These are phyloP conservation scores for Carex parvula DNA, from an alignment of 176 grass and related monocot species.

Conservation along the genomic window DNA sequence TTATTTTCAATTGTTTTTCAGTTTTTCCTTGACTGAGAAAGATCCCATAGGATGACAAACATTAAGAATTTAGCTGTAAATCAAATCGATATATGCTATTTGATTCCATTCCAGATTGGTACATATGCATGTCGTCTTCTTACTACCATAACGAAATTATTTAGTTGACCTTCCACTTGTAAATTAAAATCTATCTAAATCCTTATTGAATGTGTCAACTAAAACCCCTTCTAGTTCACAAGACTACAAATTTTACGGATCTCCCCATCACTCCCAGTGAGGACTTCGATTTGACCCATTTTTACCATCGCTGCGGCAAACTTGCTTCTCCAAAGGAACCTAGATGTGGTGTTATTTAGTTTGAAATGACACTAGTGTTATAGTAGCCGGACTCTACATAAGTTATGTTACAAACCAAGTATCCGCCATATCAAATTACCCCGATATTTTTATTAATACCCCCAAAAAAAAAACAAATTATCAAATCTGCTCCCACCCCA, in stretches of 20 bases:
- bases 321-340: slow-evolving; percentile 30
- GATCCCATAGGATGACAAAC: not conserved
- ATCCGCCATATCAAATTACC: too few species aligned
- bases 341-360: too few species aligned
- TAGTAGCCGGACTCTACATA: too few species aligned
- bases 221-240: slow-evolving; percentile 19
- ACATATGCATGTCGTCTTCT: not conserved
- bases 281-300: slow-evolving; percentile 49
- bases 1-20: not conserved
- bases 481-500: too few species aligned
- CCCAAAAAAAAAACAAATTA: too few species aligned
- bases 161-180: not conserved
- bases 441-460: too few species aligned
- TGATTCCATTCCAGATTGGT: not conserved
- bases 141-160: not conserved
- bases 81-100: not conserved
- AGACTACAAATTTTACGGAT: slow-evolving; percentile 39
- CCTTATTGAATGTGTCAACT: not conserved
- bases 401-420: too few species aligned
- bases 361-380: too few species aligned
- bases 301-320: slow-evolving; percentile 45
- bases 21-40: not conserved
- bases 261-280: slow-evolving; percentile 37
- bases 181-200: not conserved
- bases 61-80: not conserved